Base-by-base conservation (phyloP, 176 grass and related monocot species). In the Oryza nivara region DNA sequence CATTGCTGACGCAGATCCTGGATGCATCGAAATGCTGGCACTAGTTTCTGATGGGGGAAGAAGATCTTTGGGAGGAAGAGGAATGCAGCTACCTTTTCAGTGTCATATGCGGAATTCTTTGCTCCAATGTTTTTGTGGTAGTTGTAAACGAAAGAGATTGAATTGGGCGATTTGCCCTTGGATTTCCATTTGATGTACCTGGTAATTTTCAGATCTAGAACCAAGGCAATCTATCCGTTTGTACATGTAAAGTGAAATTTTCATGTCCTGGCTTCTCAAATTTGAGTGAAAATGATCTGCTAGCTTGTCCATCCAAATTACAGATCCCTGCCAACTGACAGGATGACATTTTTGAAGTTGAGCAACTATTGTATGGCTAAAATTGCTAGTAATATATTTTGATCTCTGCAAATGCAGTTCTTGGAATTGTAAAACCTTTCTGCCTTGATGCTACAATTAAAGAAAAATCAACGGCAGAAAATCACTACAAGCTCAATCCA, bases 121-220 rank as follows among this genome's bases (percentile, higher is more conserved):
- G 26, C 17, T 56, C 73, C 19, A 23, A 35, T 54, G 73, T 11
- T 56, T 54, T 20, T 12, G 73, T 75, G 30, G 20, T 11, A 54
- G 26, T 20, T 20, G 47, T 35, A 16, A 1, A 75, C 26, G 26
- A 26, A 26, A 26, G 26, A 26, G 41, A 48, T 15, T 56, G 48
- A 71, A 81, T 67, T 28, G 23, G 30, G 49, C n/a, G 6, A 41
- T 15, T 26, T 74, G 34, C 15, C 30, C 48, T 81, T 81, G 46
- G 30, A 80, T 54, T 19, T 79, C 8, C 19, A n/a, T 67, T 56
- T 81, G 28, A 68, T 80, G 44, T 51, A 80, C 28, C 67, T 1
- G 44, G 13, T 48, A 45, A 35, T 80, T 35, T 49, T 11, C 45
- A 15, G 28, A 80, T 3, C 3, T 68, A 20, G 23, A 61, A 82